These are phyloP conservation scores for Lonicera japonica DNA, from an alignment of 129 eudicot genomes.

Conservation along the genomic window DNA sequence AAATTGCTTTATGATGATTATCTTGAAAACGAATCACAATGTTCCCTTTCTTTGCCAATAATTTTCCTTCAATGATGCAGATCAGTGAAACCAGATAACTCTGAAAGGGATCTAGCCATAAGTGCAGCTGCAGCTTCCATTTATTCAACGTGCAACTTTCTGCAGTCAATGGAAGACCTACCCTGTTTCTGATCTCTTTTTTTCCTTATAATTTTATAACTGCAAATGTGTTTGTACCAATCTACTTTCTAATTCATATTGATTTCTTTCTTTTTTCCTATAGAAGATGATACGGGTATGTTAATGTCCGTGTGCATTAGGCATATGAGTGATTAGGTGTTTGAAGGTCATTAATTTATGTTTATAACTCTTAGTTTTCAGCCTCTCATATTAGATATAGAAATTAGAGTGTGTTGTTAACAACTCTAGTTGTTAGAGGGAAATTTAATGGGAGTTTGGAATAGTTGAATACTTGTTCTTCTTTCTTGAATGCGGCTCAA, in stretches of 20 bases:
- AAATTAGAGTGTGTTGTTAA: not conserved
- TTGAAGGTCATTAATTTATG: not conserved
- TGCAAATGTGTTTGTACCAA: slow-evolving; percentile 9
- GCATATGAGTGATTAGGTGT: slow-evolving; percentile 2
- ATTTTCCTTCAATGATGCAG: slow-evolving; percentile 25
- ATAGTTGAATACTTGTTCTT: not conserved
- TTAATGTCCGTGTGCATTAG: slow-evolving; percentile 2
- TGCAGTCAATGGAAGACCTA: slow-evolving; percentile 45
- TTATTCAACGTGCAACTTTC: slow-evolving; percentile 71
- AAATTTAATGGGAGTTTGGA: not conserved
- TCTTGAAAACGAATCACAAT: no score
- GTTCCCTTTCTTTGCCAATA: not conserved
- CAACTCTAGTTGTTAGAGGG: not conserved
- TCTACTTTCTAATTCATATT: slow-evolving; percentile 1
- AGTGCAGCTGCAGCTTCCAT: slow-evolving; percentile 90
- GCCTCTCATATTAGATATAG: not conserved
- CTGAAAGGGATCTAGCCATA: slow-evolving; percentile 50
- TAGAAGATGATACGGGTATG: not conserved
- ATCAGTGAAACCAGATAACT: slow-evolving; percentile 29
- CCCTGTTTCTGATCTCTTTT: slow-evolving; percentile 43
- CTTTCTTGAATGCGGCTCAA: not conserved
- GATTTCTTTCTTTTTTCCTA: no score
- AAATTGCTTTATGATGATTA: no score
- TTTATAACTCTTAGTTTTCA: no score
- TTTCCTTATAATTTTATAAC: no score